These are phyloP conservation scores for Podaxis carcinomalis DNA, from an alignment of 768 basidiomycete genomes.

Conservation along the genomic window DNA sequence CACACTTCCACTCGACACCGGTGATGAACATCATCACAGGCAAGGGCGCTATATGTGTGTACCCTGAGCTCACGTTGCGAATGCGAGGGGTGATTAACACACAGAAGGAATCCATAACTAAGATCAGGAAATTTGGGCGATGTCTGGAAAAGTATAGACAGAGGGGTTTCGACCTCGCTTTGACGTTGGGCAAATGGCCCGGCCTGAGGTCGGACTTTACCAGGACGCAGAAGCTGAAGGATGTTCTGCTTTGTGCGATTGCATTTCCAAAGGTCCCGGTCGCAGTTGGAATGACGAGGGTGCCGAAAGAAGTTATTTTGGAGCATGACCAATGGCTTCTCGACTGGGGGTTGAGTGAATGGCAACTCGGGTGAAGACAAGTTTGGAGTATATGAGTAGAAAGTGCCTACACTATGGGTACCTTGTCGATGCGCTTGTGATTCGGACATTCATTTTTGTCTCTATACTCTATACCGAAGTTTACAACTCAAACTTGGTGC, in stretches of 20 bases:
- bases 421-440: too few relatives aligned
- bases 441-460: too few relatives aligned
- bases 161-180: constrained; percentile 6
- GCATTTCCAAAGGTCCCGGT: neutral
- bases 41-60: constrained; percentile 6
- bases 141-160: constrained; percentile 2
- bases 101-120: neutral
- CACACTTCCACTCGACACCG: constrained; percentile 10
- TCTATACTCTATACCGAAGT: too few relatives aligned
- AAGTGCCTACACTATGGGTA: too few relatives aligned
- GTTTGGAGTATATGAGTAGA: too few relatives aligned
- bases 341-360: constrained; percentile 6
- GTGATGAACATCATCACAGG: constrained; percentile 14
- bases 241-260: constrained; percentile 1
- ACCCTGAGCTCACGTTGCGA: constrained; percentile 6
- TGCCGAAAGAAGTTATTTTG: neutral
- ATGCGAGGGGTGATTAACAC: constrained; percentile 4
- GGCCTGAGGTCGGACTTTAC: constrained; percentile 6
- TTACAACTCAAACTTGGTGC: too few relatives aligned
- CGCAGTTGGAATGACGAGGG: neutral
- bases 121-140: neutral
- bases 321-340: neutral
- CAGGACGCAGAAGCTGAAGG: neutral
- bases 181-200: constrained; percentile 9
- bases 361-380: neutral